Evolutionary conservation across 441 rosid species (phyloP), one percentile per base, ranked within the genome.

Genomic region (Gossypium lobatum): DNA sequence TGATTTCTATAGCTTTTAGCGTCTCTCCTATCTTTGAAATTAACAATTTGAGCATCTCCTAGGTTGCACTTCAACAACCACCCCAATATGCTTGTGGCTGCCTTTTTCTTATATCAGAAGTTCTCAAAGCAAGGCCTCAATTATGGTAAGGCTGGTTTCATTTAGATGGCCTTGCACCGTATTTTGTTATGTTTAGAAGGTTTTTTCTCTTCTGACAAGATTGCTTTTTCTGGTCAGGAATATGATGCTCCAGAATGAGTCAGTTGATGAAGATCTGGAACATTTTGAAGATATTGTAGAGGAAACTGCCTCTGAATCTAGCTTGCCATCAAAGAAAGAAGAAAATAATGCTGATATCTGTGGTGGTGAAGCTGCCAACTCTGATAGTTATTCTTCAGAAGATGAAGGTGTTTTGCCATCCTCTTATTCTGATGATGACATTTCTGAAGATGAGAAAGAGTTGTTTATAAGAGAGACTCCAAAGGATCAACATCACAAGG

Each of bases 41-140:
- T 59, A 59, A 59, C 64, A 25, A 59, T 59, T 25, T 6, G 17
- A 45, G 26, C 55, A 9, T 78, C 18, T 75, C 52, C 34, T 87
- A 95, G 99, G 94, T 91, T 76, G 92, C 95, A 17, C 91, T 95
- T 73, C 99, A 92, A 78, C 98, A 89, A 85, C 98, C 98, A 26
- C 92, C 99, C 67, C 94, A 93, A 61, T 89, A 85, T 84, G 90
- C 98, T 42, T 95, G 99, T 74, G 99, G 97, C 76, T 95, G 88
- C 82, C 91, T 95, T 93, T 93, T 95, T 84, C 95, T 91, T 73
- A 85, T 95, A 28, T 95, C 99, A 21, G 99, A 95, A 83, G 92
- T 93, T 73, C 94, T 93, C 69, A 95, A 90, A 85, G 89, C 97
- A 60, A 87, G 94, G 65, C 93, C 95, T 0, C 95, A 89, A 72